Percentiles rank a stretch among this genome's conserved stretches.
Conservation (phyloP, 2,329 filamentous ascomycete species). For the Diaporthe nobilis region DNA sequence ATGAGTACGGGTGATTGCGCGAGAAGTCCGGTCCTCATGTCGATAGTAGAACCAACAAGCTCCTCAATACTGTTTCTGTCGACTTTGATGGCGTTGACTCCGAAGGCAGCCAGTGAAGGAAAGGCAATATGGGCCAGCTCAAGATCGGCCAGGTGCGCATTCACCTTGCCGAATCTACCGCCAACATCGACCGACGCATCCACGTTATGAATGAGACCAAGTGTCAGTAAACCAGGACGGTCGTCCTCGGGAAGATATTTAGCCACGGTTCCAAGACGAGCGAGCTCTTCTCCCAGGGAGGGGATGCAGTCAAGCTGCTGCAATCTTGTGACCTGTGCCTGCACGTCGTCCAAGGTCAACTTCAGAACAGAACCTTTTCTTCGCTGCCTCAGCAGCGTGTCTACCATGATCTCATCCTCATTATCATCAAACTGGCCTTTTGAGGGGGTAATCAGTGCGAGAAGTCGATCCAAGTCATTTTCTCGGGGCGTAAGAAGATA, state of each 20-base stretch:
- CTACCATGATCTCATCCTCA: constrained; percentile 94
- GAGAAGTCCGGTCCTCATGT: constrained; percentile 46
- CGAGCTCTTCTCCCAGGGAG: constrained; percentile 81
- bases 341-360: constrained; percentile 75
- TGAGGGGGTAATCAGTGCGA: constrained; percentile 91
- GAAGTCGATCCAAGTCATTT: constrained; percentile 82
- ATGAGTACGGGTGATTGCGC: constrained; percentile 75
- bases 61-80: constrained; percentile 78
- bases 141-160: constrained; percentile 70
- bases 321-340: constrained; percentile 73
- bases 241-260: constrained; percentile 98
- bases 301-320: constrained; percentile 77
- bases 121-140: constrained; percentile 87
- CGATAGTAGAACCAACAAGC: constrained; percentile 71
- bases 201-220: constrained; percentile 76
- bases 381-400: constrained; percentile 88
- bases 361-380: constrained; percentile 88
- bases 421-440: constrained; percentile 88
- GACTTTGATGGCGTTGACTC: constrained; percentile 74
- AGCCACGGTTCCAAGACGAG: constrained; percentile 86
- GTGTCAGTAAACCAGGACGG: constrained; percentile 85
- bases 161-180: constrained; percentile 76
- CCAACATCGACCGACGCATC: constrained; percentile 75
- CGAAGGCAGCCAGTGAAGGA: constrained; percentile 85
- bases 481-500: constrained; percentile 82